Evolutionary conservation across 2,329 filamentous ascomycete species (phyloP).

Genomic region (Tympanopsis confertula): DNA sequence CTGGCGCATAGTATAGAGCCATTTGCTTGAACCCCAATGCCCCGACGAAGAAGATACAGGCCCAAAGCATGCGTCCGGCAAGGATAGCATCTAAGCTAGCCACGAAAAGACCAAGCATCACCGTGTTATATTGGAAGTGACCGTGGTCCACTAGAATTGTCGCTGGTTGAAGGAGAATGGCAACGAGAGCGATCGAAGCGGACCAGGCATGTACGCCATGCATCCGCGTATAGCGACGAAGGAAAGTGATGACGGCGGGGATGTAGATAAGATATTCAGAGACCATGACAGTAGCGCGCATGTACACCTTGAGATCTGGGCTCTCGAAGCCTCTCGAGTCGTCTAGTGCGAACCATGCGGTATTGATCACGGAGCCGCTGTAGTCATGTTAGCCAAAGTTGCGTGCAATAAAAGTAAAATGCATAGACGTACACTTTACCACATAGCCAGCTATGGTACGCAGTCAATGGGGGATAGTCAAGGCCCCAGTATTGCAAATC

Average conservation of each 20-base stretch:
- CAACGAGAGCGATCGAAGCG: constrained; percentile 71
- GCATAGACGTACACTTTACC: constrained; percentile 52
- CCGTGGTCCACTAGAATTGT: constrained; percentile 89
- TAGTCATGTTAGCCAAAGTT: too few species aligned
- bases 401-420: constrained; percentile 1
- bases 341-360: constrained; percentile 77
- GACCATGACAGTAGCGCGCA: constrained; percentile 81
- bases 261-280: constrained; percentile 88
- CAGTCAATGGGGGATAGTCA: constrained; percentile 93
- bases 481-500: constrained; percentile 95
- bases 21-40: constrained; percentile 98
- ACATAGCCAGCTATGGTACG: constrained; percentile 94
- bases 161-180: constrained; percentile 82
- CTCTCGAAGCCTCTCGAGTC: constrained; percentile 74
- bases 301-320: constrained; percentile 75
- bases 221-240: constrained; percentile 67
- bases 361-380: constrained; percentile 61
- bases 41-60: constrained; percentile 83
- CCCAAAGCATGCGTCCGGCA: constrained; percentile 75
- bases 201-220: constrained; percentile 74
- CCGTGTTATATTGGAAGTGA: constrained; percentile 91
- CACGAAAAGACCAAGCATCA: constrained; percentile 87
- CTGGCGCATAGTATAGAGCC: constrained; percentile 93
- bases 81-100: constrained; percentile 82
- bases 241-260: constrained; percentile 74